Evolutionary conservation across 1,284 basidiomycete species (phyloP).

Genomic region (Phlebopus sp.): DNA sequence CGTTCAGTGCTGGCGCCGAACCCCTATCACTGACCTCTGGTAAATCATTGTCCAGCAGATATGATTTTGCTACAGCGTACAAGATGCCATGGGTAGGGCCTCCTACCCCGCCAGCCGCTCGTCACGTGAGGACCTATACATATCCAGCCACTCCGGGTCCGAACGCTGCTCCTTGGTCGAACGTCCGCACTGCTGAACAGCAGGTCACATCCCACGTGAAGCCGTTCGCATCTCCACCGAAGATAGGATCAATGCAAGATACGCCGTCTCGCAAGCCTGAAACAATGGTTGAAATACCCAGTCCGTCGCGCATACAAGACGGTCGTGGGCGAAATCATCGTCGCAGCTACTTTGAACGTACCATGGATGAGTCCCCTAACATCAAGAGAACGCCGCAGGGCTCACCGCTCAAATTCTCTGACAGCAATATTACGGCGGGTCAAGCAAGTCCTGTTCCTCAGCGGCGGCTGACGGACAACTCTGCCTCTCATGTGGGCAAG

Average conservation of each 20-base stretch:
- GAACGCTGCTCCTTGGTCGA: slow-evolving; percentile 39
- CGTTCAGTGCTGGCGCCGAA: slow-evolving; percentile 24
- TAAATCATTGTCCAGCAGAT: slow-evolving; percentile 45
- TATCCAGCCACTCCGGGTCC: slow-evolving; percentile 31
- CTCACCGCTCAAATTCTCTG: slow-evolving; percentile 30
- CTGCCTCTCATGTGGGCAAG: not conserved
- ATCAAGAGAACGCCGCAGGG: slow-evolving; percentile 44
- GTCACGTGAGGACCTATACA: slow-evolving; percentile 34
- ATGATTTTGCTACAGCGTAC: slow-evolving; percentile 53
- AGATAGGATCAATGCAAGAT: slow-evolving; percentile 18
- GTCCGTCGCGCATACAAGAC: slow-evolving; percentile 21
- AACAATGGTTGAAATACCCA: slow-evolving; percentile 25
- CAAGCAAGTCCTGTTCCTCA: slow-evolving; percentile 17
- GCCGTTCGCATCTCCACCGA: slow-evolving; percentile 42
- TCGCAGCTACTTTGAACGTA: slow-evolving; percentile 45
- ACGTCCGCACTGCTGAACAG: slow-evolving; percentile 1
- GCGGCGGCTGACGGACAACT: slow-evolving; percentile 28
- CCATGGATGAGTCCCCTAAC: slow-evolving; percentile 18
- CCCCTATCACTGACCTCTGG: slow-evolving; percentile 19
- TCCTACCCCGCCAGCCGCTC: slow-evolving; percentile 20
- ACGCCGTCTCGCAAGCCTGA: slow-evolving; percentile 12
- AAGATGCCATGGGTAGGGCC: slow-evolving; percentile 42
- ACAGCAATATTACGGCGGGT: not conserved
- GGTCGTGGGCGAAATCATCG: slow-evolving; percentile 41
- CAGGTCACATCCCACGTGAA: not conserved